Evolutionary conservation across 768 basidiomycete species (phyloP).

Genomic region (Dacryopinax spathularia): DNA sequence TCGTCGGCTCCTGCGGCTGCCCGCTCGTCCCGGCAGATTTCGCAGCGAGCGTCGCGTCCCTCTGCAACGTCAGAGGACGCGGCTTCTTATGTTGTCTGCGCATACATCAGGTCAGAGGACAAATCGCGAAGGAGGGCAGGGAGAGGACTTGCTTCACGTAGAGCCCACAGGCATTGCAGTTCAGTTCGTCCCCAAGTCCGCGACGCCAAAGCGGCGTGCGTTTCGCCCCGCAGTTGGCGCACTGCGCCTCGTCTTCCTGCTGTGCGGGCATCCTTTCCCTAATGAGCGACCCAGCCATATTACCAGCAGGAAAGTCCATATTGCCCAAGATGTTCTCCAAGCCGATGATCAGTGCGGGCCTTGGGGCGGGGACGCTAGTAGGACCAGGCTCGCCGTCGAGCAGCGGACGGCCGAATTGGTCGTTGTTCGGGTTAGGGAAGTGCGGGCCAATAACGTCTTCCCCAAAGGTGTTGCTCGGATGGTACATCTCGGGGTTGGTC

Average conservation of each 20-base stretch:
- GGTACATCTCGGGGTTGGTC: not conserved
- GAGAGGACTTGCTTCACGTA: constrained; percentile 47
- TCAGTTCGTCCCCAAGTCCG: constrained; percentile 74
- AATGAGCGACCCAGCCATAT: no score
- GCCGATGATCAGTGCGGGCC: not conserved
- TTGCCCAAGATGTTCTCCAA: no score
- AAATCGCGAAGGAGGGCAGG: not conserved
- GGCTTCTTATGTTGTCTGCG: constrained; percentile 62
- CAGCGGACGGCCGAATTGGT: not conserved
- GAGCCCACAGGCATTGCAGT: constrained; percentile 77
- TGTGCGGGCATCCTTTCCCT: no score
- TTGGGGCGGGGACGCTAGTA: not conserved
- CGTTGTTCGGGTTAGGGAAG: not conserved
- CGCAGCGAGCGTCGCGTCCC: constrained; percentile 43
- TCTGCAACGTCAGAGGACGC: constrained; percentile 69
- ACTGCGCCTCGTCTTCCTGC: constrained; percentile 48
- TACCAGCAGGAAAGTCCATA: no score
- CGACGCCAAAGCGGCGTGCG: constrained; percentile 80
- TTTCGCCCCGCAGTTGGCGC: constrained; percentile 77
- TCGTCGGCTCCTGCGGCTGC: constrained; percentile 62
- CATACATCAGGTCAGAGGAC: not conserved
- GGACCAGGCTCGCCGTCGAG: not conserved
- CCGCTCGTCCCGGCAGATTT: constrained; percentile 49
- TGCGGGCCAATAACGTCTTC: not conserved
- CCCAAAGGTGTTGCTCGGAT: not conserved